A percentile compares a stretch with the other conserved stretches of the same genome.
These are phyloP conservation scores for Leccinum pseudoinsigne DNA, from an alignment of 1,284 basidiomycete genomes.

Conservation along the genomic window DNA sequence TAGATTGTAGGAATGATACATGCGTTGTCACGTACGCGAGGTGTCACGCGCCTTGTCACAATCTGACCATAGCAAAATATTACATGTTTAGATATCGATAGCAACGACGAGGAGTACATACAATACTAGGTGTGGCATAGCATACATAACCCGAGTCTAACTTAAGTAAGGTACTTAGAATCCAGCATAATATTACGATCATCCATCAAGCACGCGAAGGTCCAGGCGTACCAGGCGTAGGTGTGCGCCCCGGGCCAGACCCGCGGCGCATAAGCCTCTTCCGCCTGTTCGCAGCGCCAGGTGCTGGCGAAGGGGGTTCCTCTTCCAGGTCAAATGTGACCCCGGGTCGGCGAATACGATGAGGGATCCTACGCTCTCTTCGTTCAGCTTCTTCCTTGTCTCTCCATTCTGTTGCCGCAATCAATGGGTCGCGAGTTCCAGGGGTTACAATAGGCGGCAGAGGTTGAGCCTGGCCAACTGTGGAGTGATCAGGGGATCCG, in stretches of 20 bases:
- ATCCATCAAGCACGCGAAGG: conserved; percentile 20
- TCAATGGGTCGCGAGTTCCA: conserved; percentile 57
- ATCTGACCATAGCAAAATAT: conserved; percentile 1
- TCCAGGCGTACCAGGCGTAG: conserved; percentile 19
- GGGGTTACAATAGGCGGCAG: conserved; percentile 56
- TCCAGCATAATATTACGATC: conserved; percentile 3
- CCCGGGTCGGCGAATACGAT: conserved; percentile 59
- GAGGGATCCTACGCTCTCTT: conserved; percentile 37
- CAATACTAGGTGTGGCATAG: conserved; percentile 32
- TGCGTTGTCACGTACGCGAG: conserved; percentile 28
- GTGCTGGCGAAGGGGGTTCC: conserved; percentile 40
- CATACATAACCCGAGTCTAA: conserved; percentile 28
- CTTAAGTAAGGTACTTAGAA: conserved; percentile 26
- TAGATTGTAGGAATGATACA: background rate
- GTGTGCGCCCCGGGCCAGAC: conserved; percentile 24
- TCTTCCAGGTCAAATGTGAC: conserved; percentile 69
- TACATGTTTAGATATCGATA: conserved; percentile 20
- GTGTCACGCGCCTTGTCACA: conserved; percentile 28
- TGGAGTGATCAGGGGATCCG: conserved; percentile 72
- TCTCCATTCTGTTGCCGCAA: conserved; percentile 68
- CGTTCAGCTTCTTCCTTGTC: conserved; percentile 46
- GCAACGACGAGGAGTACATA: conserved; percentile 22
- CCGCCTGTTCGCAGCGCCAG: conserved; percentile 26
- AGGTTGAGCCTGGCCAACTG: conserved; percentile 48
- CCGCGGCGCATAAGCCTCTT: conserved; percentile 32